Evolutionary conservation across 2,329 filamentous ascomycete species (phyloP), one percentile per base, ranked within the genome.

Genomic region (Seiridium cupressi): DNA sequence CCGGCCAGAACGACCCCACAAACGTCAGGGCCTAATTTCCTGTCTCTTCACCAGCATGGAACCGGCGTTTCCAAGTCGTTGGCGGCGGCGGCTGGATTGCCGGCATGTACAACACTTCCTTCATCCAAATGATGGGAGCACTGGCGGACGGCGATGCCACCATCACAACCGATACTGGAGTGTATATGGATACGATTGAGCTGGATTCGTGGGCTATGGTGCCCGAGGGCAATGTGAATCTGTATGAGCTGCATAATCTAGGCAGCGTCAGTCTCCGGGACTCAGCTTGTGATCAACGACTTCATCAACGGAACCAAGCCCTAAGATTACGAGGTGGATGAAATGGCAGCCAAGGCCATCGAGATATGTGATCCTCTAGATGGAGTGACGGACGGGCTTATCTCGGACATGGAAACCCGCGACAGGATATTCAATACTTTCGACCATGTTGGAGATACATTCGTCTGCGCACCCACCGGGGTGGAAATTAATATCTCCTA

Each of bases 61-160:
- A 74, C 49, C 62, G 62, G 0, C 64, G 73, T 4, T 61, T 74
- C 2, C 64, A 70, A 35, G 70, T 64, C 9, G 53, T 72, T n/a
- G 72, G 73, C 1, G 73, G 73, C 5, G 69, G 69, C 3, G 73
- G 72, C 1, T 74, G 58, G 42, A 60, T 61, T 4, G 68, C 72
- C 0, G 70, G 72, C 9, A 55, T 55, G 44, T 65, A 63, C 46
- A 51, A 57, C 8, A 26, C 64, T 35, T 62, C 61, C 13, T 64
- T 66, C 36, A 53, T 32, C 32, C 57, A 57, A 3, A 68, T 68
- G 63, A 59, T 57, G 35, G 66, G 61, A 7, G 61, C 66, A 13
- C n/a, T 68, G 4, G 55, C 53, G 11, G 64, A 68, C 13, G 69
- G 70, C 13, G 73, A 70, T 47, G 66, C 68, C 1, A 65, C 71